Evolutionary conservation across 2,329 filamentous ascomycete species (phyloP).

Genomic region (Fusarium lateritium): DNA sequence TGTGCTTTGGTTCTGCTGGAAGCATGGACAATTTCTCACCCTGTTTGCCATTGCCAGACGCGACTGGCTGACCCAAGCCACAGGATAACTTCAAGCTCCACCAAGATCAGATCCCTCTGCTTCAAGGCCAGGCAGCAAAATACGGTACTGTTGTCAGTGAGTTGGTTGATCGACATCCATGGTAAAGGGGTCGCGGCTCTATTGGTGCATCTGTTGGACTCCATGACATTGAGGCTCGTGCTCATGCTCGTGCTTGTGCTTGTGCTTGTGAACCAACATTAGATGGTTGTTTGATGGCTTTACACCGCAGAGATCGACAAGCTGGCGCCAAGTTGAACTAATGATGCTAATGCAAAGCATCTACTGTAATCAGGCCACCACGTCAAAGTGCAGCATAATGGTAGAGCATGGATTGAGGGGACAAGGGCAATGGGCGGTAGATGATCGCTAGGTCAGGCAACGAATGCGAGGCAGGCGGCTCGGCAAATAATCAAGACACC

Average conservation of each 20-base stretch:
- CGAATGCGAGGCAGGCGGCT: too few relatives aligned
- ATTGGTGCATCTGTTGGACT: conserved; percentile 23
- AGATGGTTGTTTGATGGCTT: conserved; percentile 21
- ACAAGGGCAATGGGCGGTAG: neutral
- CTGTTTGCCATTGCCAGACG: conserved; percentile 22
- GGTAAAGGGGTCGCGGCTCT: neutral
- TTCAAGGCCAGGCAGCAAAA: conserved; percentile 38
- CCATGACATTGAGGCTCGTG: conserved; percentile 36
- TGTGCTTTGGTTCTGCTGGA: conserved; percentile 26
- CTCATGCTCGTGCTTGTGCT: conserved; percentile 21
- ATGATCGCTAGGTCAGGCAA: neutral
- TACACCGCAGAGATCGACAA: conserved; percentile 23
- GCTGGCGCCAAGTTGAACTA: neutral
- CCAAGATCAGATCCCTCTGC: conserved; percentile 12
- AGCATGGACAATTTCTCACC: conserved; percentile 1
- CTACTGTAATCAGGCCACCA: conserved; percentile 19
- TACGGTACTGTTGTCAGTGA: conserved; percentile 6
- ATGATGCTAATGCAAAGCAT: conserved; percentile 37
- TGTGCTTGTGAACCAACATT: conserved; percentile 26
- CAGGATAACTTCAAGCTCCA: conserved; percentile 3
- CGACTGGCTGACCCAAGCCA: conserved; percentile 7
- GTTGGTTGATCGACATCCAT: conserved; percentile 21
- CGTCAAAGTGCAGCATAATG: conserved; percentile 28
- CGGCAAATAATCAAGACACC: too few relatives aligned
- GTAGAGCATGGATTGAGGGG: neutral